A percentile compares a stretch with the other conserved stretches of the same genome.
Conservation (phyloP, 2,329 filamentous ascomycete genomes). For the Penicillium sp. region DNA sequence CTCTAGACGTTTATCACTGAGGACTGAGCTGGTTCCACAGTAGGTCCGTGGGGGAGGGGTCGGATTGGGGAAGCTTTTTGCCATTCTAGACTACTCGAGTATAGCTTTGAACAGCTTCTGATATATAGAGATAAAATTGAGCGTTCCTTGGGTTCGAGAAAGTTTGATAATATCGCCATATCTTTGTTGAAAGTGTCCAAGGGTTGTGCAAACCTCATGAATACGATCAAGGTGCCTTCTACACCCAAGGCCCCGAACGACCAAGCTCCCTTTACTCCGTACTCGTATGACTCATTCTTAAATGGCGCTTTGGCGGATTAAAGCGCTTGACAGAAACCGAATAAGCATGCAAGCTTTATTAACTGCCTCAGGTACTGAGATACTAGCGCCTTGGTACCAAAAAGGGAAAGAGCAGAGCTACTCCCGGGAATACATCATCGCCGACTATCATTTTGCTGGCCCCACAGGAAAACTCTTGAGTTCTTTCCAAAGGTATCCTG, state of each 20-base stretch:
- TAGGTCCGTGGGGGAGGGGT: not conserved
- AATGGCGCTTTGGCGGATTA: not conserved
- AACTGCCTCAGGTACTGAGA: not conserved
- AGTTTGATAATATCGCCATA: too few species aligned
- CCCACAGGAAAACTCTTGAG: not conserved
- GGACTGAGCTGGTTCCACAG: not conserved
- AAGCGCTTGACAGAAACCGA: not conserved
- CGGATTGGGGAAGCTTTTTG: not conserved
- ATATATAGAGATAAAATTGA: too few species aligned
- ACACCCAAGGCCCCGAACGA: not conserved
- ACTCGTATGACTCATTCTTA: not conserved
- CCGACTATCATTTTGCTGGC: not conserved
- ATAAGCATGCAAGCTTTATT: not conserved
- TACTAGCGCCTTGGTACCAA: not conserved
- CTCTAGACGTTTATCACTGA: not conserved
- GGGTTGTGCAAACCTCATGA: too few species aligned
- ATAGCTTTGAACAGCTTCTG: not conserved
- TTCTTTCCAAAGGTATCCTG: not conserved
- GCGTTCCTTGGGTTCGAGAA: too few species aligned
- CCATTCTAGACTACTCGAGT: not conserved
- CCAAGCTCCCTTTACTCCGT: too few species aligned
- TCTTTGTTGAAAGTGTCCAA: too few species aligned
- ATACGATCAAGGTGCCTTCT: too few species aligned
- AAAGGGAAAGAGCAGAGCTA: not conserved
- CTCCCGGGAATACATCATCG: constrained; percentile 2